A percentile compares a stretch with the other conserved stretches of the same genome.
Evolutionary conservation across 352 stramenopile species (phyloP).

Genomic region (Thalassiosira hispida): DNA sequence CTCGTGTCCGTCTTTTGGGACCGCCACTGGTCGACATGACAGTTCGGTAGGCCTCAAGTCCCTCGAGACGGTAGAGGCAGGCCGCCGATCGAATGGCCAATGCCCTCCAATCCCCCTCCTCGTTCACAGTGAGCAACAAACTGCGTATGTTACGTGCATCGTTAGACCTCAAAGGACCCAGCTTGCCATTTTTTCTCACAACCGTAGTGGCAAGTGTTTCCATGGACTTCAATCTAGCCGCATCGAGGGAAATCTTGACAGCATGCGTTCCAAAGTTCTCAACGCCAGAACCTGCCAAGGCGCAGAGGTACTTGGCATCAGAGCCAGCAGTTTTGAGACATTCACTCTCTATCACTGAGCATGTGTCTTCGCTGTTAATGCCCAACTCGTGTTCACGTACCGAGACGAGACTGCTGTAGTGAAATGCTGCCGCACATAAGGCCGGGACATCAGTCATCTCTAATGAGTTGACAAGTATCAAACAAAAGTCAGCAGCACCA

Average conservation of each 20-base stretch:
- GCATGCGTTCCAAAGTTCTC: slow-evolving; percentile 58
- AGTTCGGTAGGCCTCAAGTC: slow-evolving; percentile 39
- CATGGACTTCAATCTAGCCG: slow-evolving; percentile 68
- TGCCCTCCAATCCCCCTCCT: slow-evolving; percentile 80
- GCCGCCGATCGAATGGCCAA: slow-evolving; percentile 77
- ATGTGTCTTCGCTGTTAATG: slow-evolving; percentile 1
- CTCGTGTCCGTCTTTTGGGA: neutral
- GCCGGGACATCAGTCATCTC: slow-evolving; percentile 71
- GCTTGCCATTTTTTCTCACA: slow-evolving; percentile 43
- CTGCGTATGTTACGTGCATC: slow-evolving; percentile 71
- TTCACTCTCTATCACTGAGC: slow-evolving; percentile 10
- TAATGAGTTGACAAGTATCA: slow-evolving; percentile 74
- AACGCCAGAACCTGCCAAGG: slow-evolving; percentile 37
- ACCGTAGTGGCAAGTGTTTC: slow-evolving; percentile 63
- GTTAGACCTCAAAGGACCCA: slow-evolving; percentile 16
- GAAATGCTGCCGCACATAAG: slow-evolving; percentile 69
- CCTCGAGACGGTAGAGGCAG: slow-evolving; percentile 73
- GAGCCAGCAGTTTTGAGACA: slow-evolving; percentile 7
- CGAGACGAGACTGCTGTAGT: slow-evolving; percentile 62
- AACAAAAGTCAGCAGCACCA: slow-evolving; percentile 71
- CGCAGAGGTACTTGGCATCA: slow-evolving; percentile 43
- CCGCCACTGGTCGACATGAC: neutral
- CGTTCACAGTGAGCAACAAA: slow-evolving; percentile 65
- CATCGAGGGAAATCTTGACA: slow-evolving; percentile 65
- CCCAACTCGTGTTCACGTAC: slow-evolving; percentile 39